Evolutionary conservation across 2,329 filamentous ascomycete species (phyloP), one percentile per base, ranked within the genome.

Genomic region (Exophiala aquamarina): DNA sequence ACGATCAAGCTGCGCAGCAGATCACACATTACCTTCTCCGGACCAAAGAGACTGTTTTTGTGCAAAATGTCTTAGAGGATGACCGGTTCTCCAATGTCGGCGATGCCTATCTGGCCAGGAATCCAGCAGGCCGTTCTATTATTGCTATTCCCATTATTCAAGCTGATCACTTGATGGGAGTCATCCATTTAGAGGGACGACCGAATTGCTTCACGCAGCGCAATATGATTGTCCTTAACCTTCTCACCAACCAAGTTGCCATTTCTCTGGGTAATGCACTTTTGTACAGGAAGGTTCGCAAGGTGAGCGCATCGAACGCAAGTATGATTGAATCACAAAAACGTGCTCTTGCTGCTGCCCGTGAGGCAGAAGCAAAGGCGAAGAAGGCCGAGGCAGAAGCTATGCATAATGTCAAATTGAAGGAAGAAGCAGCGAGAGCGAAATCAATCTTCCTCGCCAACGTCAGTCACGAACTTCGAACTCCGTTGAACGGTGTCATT

Each of bases 271-370:
- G 80, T 13, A 85, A 85, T 58, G 81, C 81, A 0, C 61, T 84
- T 39, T 71, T 84, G 1, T 84, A 84, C 69, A 79, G 67, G 28
- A 73, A 79, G 56, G 71, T 83, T 3, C 77, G 81, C 58, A 80
- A 78, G 58, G 79, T 83, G 18, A 81, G 78, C 55, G 80, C 81
- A 1, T 78, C 76, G 42, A 84, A 85, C 59, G 75, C 76, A 21
- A 78, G 80, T 3, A 85, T 85, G 81, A 74, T 84, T 5, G 80
- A 82, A 56, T 75, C 82, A 35, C 82, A 85, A 58, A 83, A 82
- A 62, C 74, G 79, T 41, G 78, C 82, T 3, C 71, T 85, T 15
- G 74, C 74, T 4, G 79, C 82, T 56, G 81, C 82, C 26, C 74
- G 79, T 34, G 78, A 81, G 41, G 75, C 81, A 2, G 81, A 84